Evolutionary conservation across 352 stramenopile species (phyloP).

Genomic region (Phytopythium montanum): DNA sequence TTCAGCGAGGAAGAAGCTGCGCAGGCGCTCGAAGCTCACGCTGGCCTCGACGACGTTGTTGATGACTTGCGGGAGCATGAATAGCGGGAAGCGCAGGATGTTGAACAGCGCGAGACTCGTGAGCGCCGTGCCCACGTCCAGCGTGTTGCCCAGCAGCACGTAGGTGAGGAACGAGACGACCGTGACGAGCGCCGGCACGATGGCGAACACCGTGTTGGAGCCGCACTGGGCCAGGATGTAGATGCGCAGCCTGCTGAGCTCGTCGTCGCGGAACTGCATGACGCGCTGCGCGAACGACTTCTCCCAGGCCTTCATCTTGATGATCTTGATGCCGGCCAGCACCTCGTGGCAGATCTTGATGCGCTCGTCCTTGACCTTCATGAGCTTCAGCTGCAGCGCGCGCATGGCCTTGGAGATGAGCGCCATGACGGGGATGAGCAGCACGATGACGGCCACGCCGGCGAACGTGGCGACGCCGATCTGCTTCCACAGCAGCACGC

Average conservation of each 20-base stretch:
- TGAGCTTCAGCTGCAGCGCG: slow-evolving; percentile 82
- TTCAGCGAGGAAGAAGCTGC: slow-evolving; percentile 64
- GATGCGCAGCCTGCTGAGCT: slow-evolving; percentile 73
- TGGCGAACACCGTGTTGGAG: slow-evolving; percentile 51
- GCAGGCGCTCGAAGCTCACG: slow-evolving; percentile 58
- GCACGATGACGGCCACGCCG: slow-evolving; percentile 91
- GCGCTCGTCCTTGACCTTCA: slow-evolving; percentile 92
- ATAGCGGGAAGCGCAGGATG: slow-evolving; percentile 95
- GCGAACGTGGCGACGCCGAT: slow-evolving; percentile 87
- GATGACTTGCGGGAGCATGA: slow-evolving; percentile 94
- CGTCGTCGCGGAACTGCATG: slow-evolving; percentile 54
- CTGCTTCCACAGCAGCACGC: slow-evolving; percentile 64
- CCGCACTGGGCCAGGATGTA: slow-evolving; percentile 42
- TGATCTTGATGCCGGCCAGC: slow-evolving; percentile 47
- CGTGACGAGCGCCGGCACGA: slow-evolving; percentile 46
- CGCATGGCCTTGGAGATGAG: slow-evolving; percentile 88
- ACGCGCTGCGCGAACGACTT: slow-evolving; percentile 56
- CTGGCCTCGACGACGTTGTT: slow-evolving; percentile 92
- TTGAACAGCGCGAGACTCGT: slow-evolving; percentile 63
- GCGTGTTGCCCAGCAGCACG: slow-evolving; percentile 46
- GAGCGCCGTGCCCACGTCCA: slow-evolving; percentile 50
- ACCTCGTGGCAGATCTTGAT: slow-evolving; percentile 91
- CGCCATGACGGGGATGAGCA: slow-evolving; percentile 92
- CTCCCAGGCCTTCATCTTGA: slow-evolving; percentile 56
- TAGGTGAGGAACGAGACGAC: slow-evolving; percentile 51